Evolutionary conservation across 2,329 filamentous ascomycete genomes (phyloP).

Genomic region (Rasamsonia emersonii): DNA sequence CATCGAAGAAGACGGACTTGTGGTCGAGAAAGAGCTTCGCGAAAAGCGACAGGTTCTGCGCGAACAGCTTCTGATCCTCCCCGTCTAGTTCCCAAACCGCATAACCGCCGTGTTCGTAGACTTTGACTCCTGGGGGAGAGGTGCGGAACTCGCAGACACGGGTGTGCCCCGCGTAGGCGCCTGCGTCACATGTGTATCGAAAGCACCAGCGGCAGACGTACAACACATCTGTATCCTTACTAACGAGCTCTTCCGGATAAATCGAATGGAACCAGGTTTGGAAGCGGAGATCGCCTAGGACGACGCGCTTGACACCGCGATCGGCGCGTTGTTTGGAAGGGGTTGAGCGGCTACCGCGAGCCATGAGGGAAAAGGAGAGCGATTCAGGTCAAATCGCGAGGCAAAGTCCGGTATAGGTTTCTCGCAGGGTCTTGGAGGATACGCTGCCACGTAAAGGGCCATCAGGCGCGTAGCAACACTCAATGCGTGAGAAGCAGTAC

Average conservation of each 20-base stretch:
- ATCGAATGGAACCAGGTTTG: conserved; percentile 90
- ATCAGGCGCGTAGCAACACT: too few species aligned
- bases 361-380: conserved; percentile 15
- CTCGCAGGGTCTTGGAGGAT: too few species aligned
- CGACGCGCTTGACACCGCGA: conserved; percentile 78
- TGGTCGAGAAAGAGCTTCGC: conserved; percentile 97
- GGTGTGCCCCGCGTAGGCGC: conserved; percentile 28
- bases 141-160: conserved; percentile 45
- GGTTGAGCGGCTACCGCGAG: conserved; percentile 14
- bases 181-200: conserved; percentile 60
- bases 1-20: conserved; percentile 97
- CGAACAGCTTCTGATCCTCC: conserved; percentile 78
- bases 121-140: conserved; percentile 58
- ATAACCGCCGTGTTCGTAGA: conserved; percentile 74
- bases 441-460: too few species aligned
- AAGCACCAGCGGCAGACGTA: conserved; percentile 93
- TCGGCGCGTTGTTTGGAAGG: conserved; percentile 34
- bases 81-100: conserved; percentile 91
- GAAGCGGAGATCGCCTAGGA: conserved; percentile 76
- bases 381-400: conserved; percentile 1
- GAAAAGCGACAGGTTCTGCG: conserved; percentile 91
- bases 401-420: too few species aligned
- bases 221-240: conserved; percentile 49
- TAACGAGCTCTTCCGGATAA: conserved; percentile 62
- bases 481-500: too few species aligned